phyloP scores from a whole-genome alignment of 2,329 filamentous ascomycete species.

The Lasiodiplodia sp. region DNA sequence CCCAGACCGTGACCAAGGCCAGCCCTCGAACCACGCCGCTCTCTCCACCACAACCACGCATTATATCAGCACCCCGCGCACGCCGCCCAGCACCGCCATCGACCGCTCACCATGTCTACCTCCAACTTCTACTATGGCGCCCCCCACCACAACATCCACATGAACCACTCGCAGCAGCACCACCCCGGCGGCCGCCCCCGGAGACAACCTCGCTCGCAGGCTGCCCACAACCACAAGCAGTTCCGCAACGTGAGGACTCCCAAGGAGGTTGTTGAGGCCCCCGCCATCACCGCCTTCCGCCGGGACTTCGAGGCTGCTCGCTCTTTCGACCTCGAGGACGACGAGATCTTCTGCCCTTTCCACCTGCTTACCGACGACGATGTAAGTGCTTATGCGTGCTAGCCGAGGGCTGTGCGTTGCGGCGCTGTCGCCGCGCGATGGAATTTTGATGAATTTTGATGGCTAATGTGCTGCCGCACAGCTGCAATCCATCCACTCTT shows the following conservation, averaged over 20 bases:
- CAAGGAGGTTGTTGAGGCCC: slow-evolving; percentile 84
- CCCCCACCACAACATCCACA: slow-evolving; percentile 58
- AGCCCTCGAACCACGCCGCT: slow-evolving; percentile 24
- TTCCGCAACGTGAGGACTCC: slow-evolving; percentile 84
- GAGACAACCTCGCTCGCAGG: slow-evolving; percentile 79
- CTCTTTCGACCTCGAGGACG: slow-evolving; percentile 95
- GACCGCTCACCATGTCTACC: slow-evolving; percentile 21
- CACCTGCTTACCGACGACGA: slow-evolving; percentile 90
- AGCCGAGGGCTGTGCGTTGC: not conserved
- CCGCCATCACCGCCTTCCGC: slow-evolving; percentile 78
- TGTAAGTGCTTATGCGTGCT: slow-evolving; percentile 61
- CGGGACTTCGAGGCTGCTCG: slow-evolving; percentile 88
- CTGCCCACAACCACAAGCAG: slow-evolving; percentile 87
- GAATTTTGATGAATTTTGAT: slow-evolving; percentile 28
- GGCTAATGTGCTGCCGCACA: slow-evolving; percentile 51
- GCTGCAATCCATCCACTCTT: slow-evolving; percentile 90
- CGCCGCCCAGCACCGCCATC: not conserved
- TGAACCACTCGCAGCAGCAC: slow-evolving; percentile 69
- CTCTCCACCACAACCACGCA: slow-evolving; percentile 22
- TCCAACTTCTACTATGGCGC: slow-evolving; percentile 55
- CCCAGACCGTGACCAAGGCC: slow-evolving; percentile 9
- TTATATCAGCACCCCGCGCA: slow-evolving; percentile 15
- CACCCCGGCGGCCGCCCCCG: slow-evolving; percentile 87
- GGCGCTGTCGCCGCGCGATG: not conserved
- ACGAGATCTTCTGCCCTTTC: slow-evolving; percentile 90